Conservation (phyloP, 2,329 filamentous ascomycete species). For the Calonectria crousiana region DNA sequence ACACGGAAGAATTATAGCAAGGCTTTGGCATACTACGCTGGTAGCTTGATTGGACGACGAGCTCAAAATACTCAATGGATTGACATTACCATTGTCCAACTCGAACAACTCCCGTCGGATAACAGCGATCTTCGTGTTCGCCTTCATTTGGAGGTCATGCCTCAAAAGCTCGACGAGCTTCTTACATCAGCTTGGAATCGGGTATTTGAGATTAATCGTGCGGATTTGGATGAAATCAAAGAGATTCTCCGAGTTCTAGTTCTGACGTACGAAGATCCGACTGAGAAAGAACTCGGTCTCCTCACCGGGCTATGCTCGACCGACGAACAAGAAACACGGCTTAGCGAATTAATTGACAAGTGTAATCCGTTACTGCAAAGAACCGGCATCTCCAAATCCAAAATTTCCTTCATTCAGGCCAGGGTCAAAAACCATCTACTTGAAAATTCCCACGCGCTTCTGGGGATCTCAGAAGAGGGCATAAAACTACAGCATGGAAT, state of each 20-base stretch:
- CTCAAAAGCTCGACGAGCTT: conserved; percentile 52
- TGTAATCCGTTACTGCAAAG: conserved; percentile 55
- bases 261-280: conserved; percentile 56
- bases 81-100: conserved; percentile 56
- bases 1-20: conserved; percentile 55
- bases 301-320: conserved; percentile 50
- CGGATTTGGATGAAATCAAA: conserved; percentile 53
- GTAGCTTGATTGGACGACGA: conserved; percentile 55
- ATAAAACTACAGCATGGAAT: conserved; percentile 58
- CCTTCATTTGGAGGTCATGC: conserved; percentile 52
- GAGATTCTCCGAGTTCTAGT: conserved; percentile 57
- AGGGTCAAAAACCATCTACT: not conserved
- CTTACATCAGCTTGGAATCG: conserved; percentile 54
- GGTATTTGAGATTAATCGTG: conserved; percentile 49
- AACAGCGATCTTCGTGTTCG: conserved; percentile 55
- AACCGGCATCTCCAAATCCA: too few relatives aligned
- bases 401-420: not conserved
- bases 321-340: too few relatives aligned
- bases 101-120: conserved; percentile 52
- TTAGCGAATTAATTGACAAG: too few relatives aligned
- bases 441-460: not conserved
- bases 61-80: conserved; percentile 60
- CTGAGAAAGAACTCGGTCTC: conserved; percentile 51
- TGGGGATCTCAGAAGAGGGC: conserved; percentile 53
- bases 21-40: conserved; percentile 56